Evolutionary conservation across 73 alveolate species (phyloP).

Genomic region (Paramecium sexaurelia): DNA sequence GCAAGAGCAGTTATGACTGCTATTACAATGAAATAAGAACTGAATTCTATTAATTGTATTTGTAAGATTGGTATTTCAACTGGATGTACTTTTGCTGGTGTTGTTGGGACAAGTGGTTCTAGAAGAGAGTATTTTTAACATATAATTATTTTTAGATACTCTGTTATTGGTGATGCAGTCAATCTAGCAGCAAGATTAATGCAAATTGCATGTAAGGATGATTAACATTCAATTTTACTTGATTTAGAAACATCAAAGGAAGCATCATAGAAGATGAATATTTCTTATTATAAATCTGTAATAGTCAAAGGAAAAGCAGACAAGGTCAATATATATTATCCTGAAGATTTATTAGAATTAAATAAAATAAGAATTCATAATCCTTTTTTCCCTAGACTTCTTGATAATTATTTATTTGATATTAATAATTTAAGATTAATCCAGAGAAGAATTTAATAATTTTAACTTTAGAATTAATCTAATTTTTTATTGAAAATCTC

Average conservation of each 20-base stretch:
- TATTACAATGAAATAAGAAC: constrained; percentile 78
- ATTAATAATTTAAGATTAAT: background rate
- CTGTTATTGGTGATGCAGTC: constrained; percentile 96
- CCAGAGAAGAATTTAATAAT: background rate
- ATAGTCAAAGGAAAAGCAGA: constrained; percentile 12
- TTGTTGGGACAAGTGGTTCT: constrained; percentile 94
- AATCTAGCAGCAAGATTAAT: constrained; percentile 95
- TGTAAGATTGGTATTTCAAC: constrained; percentile 93
- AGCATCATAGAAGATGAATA: background rate
- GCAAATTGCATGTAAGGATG: constrained; percentile 62
- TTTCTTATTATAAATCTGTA: background rate
- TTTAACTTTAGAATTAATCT: background rate
- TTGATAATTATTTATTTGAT: background rate
- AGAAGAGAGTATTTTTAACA: constrained; percentile 86
- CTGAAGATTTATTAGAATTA: background rate
- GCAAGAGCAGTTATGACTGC: constrained; percentile 92
- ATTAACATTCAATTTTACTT: constrained; percentile 17
- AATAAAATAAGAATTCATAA: background rate
- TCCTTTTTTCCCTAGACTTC: background rate
- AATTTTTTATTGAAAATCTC: background rate
- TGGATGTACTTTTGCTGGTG: constrained; percentile 96
- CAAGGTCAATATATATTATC: background rate
- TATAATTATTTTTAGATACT: constrained; percentile 25
- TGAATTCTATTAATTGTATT: constrained; percentile 77
- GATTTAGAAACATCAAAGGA: constrained; percentile 18